Evolutionary conservation across 768 basidiomycete genomes (phyloP), one percentile per base, ranked within the genome.

Genomic region (Mycena latifolia): DNA sequence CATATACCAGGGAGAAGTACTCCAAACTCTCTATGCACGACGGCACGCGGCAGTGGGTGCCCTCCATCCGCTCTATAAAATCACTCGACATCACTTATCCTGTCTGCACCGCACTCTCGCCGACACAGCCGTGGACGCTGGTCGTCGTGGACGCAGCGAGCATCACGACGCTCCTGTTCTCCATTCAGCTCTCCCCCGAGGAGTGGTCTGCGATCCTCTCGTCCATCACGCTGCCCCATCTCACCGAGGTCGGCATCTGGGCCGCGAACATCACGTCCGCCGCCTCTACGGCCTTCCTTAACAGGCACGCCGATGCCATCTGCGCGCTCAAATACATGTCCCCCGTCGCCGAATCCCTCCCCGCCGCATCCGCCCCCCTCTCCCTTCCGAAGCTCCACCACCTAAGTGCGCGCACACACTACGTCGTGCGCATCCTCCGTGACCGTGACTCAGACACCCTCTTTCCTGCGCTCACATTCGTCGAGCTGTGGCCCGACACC

Each of bases 251-350:
- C 20, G 53, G 53, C 0, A 62, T 67, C 3, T 67, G 54, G 54
- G 46, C 66, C 15, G 43, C 31, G n/a, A 57, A 20, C 6, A 67
- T 67, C 55, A 46, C 60, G 0, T 50, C 50, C 17, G n/a, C 22
- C 12, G 29, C 48, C 1, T 56, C 66, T 14, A 53, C 55, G 9
- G n/a, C 46, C 25, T 62, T 67, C 29, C 55, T 67, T 22, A 58
- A 53, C 31, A 55, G 66, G 15, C 66, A 67, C 48, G 46, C 39
- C 25, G 37, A 7, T 14, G 14, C 8, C 15, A 47, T 62, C 27
- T n/a, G 24, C 18, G 45, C 25, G 9, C 60, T 67, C 9, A 62
- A 27, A 27, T 67, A 67, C 60, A 67, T 67, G 66, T 48, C 60
- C 33, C 55, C 60, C 0, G 24, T 5, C 12, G 55, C 39, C 4